Conservation (phyloP, 805 yeast species). For the Candida wancherniae region DNA sequence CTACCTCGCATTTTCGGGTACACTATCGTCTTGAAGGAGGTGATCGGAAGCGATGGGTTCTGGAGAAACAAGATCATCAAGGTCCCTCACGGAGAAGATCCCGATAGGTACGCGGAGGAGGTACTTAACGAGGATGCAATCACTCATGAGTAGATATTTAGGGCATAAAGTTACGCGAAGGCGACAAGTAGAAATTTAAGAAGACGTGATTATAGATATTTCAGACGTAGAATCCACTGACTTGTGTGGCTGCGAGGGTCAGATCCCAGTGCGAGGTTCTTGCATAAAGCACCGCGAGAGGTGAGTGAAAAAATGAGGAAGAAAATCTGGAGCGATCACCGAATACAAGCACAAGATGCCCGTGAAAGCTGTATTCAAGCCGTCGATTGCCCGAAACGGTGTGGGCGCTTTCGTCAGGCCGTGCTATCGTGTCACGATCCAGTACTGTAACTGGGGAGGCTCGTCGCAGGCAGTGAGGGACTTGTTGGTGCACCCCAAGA, state of each 20-base stretch:
- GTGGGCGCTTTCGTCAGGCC: conserved; percentile 69
- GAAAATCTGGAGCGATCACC: conserved; percentile 1
- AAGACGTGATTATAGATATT: too few species aligned
- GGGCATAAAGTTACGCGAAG: too few species aligned
- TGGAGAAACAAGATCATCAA: conserved; percentile 59
- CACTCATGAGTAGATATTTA: too few species aligned
- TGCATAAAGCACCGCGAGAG: not conserved
- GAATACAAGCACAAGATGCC: conserved; percentile 31
- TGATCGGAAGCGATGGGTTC: conserved; percentile 63
- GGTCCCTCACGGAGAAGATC: conserved; percentile 21
- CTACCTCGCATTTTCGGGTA: conserved; percentile 55
- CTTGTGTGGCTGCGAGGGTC: too few species aligned
- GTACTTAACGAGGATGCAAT: conserved; percentile 15
- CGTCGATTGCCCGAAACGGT: conserved; percentile 68
- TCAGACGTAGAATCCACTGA: too few species aligned
- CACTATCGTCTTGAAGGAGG: conserved; percentile 47
- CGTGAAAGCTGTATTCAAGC: conserved; percentile 55
- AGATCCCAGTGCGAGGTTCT: too few species aligned
- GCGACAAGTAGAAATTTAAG: too few species aligned
- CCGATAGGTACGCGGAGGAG: conserved; percentile 14
- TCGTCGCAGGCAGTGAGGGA: conserved; percentile 77
- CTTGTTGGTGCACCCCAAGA: conserved; percentile 19
- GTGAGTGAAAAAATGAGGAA: conserved; percentile 1
- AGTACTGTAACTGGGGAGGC: conserved; percentile 95
- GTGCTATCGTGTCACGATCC: conserved; percentile 69